Evolutionary conservation across 23 red algal species (phyloP), one percentile per base, ranked within the genome.

Genomic region (Gracilaria vermiculophylla): DNA sequence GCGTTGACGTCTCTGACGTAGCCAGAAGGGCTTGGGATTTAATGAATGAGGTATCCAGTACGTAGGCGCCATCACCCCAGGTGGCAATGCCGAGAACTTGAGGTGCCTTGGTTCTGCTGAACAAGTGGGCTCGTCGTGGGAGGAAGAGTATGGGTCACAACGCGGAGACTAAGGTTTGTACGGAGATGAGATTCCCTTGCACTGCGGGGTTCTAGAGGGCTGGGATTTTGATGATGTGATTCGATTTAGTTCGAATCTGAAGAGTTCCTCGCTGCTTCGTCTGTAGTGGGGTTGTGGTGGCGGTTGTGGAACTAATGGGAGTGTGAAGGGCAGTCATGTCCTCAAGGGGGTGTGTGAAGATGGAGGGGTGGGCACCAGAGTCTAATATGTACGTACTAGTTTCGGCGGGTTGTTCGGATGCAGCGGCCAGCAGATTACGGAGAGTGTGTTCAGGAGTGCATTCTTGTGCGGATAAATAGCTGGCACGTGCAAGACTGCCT

Each of bases 351-450:
- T 70, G 64, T 1, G 33, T 1, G 3, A 70, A 41, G 34, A 70
- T 70, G 33, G 39, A 47, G 19, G 60, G 80, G 56, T 50, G 36
- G 17, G 54, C 80, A 35, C 80, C 56, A 34, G 80, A 67, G 15
- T 83, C 80, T 12, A 83, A 39, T 5, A 83, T 66, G 31, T 69
- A 67, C 39, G 69, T 83, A 45, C 56, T 14, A n/a, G n/a, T n/a
- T n/a, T n/a, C n/a, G n/a, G n/a, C n/a, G n/a, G n/a, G n/a, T n/a
- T n/a, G n/a, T n/a, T n/a, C n/a, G n/a, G n/a, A n/a, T n/a, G n/a
- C n/a, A n/a, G n/a, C n/a, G n/a, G n/a, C n/a, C n/a, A n/a, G n/a
- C n/a, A n/a, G n/a, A n/a, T n/a, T n/a, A n/a, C n/a, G n/a, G 19
- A 41, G 39, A 8, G 64, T 12, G 20, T 70, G 39, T 20, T 35